Evolutionary conservation across 1,284 basidiomycete species (phyloP).

Genomic region (Cryptococcus sp.): DNA sequence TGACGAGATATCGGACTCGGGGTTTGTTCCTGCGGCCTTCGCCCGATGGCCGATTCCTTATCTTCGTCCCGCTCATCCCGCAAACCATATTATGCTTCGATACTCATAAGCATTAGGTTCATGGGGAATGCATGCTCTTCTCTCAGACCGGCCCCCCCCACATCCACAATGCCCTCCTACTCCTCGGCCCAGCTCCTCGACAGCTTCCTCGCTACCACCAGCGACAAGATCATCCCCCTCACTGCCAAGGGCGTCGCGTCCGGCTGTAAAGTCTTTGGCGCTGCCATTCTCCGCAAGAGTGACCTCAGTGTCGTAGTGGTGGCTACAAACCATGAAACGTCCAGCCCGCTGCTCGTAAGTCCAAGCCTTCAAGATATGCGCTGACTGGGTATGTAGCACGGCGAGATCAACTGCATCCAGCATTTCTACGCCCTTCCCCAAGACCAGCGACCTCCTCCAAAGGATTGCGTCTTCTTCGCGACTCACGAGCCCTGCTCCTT

Average conservation of each 20-base stretch:
- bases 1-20: neutral
- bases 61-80: neutral
- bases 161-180: neutral
- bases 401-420: constrained; percentile 33
- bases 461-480: constrained; percentile 33
- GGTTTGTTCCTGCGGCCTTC: neutral
- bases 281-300: constrained; percentile 33
- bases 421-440: constrained; percentile 26
- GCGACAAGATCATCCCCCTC: constrained; percentile 25
- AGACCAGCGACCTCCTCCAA: constrained; percentile 15
- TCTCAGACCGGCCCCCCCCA: no score
- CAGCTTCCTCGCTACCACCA: constrained; percentile 20
- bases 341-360: constrained; percentile 25
- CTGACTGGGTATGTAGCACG: constrained; percentile 17
- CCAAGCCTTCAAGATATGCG: neutral
- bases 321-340: constrained; percentile 29
- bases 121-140: no score
- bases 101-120: no score
- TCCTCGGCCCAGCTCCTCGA: constrained; percentile 16
- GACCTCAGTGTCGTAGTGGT: constrained; percentile 28
- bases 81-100: no score
- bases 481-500: constrained; percentile 38
- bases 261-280: constrained; percentile 35
- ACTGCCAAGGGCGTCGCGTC: constrained; percentile 22
- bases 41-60: neutral